Evolutionary conservation across 208 protist species (phyloP).

Genomic region (Leishmania arabica): DNA sequence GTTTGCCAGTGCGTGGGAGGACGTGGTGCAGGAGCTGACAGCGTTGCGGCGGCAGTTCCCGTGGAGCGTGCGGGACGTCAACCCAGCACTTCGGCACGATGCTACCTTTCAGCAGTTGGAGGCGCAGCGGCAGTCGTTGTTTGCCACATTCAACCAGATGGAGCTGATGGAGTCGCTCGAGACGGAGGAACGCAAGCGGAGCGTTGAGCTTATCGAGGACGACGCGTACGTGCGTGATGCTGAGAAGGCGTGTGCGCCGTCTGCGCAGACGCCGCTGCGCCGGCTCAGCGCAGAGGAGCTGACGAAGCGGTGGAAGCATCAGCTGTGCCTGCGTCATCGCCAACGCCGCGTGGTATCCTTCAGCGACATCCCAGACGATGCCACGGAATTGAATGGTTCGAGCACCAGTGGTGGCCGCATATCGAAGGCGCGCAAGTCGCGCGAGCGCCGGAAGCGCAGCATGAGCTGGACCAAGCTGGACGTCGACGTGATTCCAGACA

Average conservation of each 20-base stretch:
- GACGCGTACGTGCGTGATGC: constrained; percentile 38
- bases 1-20: constrained; percentile 6
- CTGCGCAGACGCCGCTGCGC: constrained; percentile 17
- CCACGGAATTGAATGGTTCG: neutral
- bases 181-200: constrained; percentile 48
- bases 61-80: constrained; percentile 55
- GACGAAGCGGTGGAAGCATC: constrained; percentile 45
- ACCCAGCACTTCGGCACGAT: constrained; percentile 44
- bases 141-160: constrained; percentile 26
- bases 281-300: constrained; percentile 38
- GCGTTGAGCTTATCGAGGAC: constrained; percentile 57
- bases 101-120: constrained; percentile 42
- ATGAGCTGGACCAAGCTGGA: constrained; percentile 39
- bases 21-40: constrained; percentile 24
- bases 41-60: constrained; percentile 36
- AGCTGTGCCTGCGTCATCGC: constrained; percentile 34
- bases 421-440: constrained; percentile 19
- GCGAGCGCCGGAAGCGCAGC: constrained; percentile 35
- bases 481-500: constrained; percentile 50
- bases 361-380: constrained; percentile 31
- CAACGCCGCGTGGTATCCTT: constrained; percentile 45
- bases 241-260: constrained; percentile 10
- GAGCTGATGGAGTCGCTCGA: constrained; percentile 53
- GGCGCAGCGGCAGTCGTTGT: constrained; percentile 32
- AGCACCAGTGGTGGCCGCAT: neutral